A percentile compares a stretch with the other conserved stretches of the same genome.
These are phyloP conservation scores for Alternaria sp. DNA, from an alignment of 2,329 filamentous ascomycete species.

Conservation along the genomic window DNA sequence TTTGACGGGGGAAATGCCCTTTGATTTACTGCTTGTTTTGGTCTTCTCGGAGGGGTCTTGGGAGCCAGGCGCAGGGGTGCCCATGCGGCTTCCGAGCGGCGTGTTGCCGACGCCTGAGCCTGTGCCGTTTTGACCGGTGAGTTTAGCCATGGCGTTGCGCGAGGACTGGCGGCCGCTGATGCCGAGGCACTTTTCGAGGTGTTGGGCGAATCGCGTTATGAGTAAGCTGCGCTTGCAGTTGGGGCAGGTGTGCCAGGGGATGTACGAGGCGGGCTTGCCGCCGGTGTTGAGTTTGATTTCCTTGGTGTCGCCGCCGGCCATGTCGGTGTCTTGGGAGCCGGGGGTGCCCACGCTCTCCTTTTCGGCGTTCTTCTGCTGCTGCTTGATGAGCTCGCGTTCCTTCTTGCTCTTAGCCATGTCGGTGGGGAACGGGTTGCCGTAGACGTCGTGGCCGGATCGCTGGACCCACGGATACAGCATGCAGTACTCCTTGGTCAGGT, in stretches of 20 bases:
- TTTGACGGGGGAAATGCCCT: conserved; percentile 34
- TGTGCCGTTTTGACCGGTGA: conserved; percentile 46
- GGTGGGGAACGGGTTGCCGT: conserved; percentile 80
- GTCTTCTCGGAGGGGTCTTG: conserved; percentile 21
- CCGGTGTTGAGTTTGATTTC: conserved; percentile 58
- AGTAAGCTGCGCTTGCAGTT: conserved; percentile 67
- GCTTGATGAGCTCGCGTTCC: conserved; percentile 64
- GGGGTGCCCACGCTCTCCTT: conserved; percentile 55
- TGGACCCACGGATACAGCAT: conserved; percentile 80
- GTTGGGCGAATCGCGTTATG: conserved; percentile 66
- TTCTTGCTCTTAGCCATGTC: conserved; percentile 78
- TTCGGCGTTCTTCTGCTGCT: conserved; percentile 50
- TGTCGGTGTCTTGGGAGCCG: conserved; percentile 52
- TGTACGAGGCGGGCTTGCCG: conserved; percentile 54
- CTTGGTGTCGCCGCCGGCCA: conserved; percentile 44
- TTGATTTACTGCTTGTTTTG: conserved; percentile 38
- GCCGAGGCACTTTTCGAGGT: conserved; percentile 66
- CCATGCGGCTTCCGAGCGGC: conserved; percentile 52
- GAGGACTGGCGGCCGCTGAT: conserved; percentile 61
- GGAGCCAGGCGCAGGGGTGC: conserved; percentile 48
- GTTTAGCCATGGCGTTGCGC: conserved; percentile 57
- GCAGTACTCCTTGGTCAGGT: conserved; percentile 69
- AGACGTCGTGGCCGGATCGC: conserved; percentile 78
- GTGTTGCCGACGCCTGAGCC: conserved; percentile 51
- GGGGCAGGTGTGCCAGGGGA: conserved; percentile 63